Percentiles rank a stretch among this genome's conserved stretches.
Conservation (phyloP, 1,284 basidiomycete genomes). For the Ceratobasidium sp. region DNA sequence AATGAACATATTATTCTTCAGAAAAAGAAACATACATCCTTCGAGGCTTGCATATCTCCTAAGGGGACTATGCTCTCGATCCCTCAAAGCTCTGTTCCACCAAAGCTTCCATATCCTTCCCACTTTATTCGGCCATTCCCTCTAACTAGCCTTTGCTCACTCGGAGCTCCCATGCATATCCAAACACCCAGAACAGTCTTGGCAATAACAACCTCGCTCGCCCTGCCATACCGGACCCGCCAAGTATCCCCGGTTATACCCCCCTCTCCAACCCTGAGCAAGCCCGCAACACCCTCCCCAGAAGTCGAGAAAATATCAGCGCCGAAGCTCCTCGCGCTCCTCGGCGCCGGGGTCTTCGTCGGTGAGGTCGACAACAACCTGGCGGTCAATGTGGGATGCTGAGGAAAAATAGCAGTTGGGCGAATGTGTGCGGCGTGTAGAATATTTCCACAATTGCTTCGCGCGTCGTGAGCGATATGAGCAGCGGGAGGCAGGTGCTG, state of each 20-base stretch:
- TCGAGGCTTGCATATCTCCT: too few relatives aligned
- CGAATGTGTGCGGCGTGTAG: conserved; percentile 63
- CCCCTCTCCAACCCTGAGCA: conserved; percentile 68
- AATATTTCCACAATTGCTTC: conserved; percentile 80
- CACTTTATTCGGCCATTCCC: conserved; percentile 38
- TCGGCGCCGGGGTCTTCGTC: conserved; percentile 52
- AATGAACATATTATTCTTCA: too few relatives aligned
- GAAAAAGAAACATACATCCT: too few relatives aligned
- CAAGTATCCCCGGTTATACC: conserved; percentile 72
- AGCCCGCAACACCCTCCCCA: conserved; percentile 58
- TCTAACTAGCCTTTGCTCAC: too few relatives aligned
- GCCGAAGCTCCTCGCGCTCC: conserved; percentile 62
- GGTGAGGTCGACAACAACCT: conserved; percentile 57
- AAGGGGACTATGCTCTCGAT: too few relatives aligned
- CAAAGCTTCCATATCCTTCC: conserved; percentile 9
- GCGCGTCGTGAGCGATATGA: conserved; percentile 23
- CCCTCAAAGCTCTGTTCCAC: too few relatives aligned
- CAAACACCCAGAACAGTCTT: conserved; percentile 49
- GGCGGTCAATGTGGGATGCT: conserved; percentile 60
- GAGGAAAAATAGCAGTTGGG: conserved; percentile 51
- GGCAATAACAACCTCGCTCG: conserved; percentile 70
- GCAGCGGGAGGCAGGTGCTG: background rate
- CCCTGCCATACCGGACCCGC: conserved; percentile 79
- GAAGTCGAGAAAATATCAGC: conserved; percentile 69
- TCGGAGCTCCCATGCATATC: background rate